These are phyloP conservation scores for Epichloe brachyelytri DNA, from an alignment of 2,329 filamentous ascomycete species.

Conservation along the genomic window DNA sequence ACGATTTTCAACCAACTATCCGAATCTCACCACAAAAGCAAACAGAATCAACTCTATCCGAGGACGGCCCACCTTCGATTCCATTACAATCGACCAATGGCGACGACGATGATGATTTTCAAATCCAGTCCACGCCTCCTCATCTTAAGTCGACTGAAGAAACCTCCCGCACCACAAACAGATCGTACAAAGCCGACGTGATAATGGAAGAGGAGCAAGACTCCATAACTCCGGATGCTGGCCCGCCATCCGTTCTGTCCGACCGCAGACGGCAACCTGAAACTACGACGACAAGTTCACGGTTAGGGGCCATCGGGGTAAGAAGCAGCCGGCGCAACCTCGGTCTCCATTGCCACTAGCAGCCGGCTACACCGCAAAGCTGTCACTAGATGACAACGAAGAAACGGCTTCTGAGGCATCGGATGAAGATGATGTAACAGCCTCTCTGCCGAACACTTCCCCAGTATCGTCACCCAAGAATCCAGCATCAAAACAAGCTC, in stretches of 20 bases:
- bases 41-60: neutral
- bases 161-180: slow-evolving; percentile 6
- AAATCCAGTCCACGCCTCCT: slow-evolving; percentile 36
- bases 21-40: slow-evolving; percentile 12
- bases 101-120: slow-evolving; percentile 36
- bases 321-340: slow-evolving; percentile 15
- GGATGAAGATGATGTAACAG: slow-evolving; percentile 19
- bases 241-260: slow-evolving; percentile 8
- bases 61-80: slow-evolving; percentile 4
- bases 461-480: slow-evolving; percentile 13
- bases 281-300: slow-evolving; percentile 10
- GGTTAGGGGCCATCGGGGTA: slow-evolving; percentile 25
- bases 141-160: slow-evolving; percentile 18
- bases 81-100: slow-evolving; percentile 6
- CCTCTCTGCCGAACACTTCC: slow-evolving; percentile 11
- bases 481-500: neutral
- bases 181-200: slow-evolving; percentile 13
- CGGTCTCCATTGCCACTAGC: slow-evolving; percentile 9
- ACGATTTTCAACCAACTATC: slow-evolving; percentile 22
- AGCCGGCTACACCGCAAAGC: slow-evolving; percentile 1
- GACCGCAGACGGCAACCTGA: slow-evolving; percentile 8
- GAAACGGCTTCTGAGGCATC: slow-evolving; percentile 33
- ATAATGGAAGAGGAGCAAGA: slow-evolving; percentile 23
- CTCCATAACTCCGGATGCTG: slow-evolving; percentile 9
- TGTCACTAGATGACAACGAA: slow-evolving; percentile 15